Percentiles rank a stretch among this genome's conserved stretches.
These are phyloP conservation scores for Coix lacrymajobi DNA, from an alignment of 176 grass and related monocot species.

Conservation along the genomic window DNA sequence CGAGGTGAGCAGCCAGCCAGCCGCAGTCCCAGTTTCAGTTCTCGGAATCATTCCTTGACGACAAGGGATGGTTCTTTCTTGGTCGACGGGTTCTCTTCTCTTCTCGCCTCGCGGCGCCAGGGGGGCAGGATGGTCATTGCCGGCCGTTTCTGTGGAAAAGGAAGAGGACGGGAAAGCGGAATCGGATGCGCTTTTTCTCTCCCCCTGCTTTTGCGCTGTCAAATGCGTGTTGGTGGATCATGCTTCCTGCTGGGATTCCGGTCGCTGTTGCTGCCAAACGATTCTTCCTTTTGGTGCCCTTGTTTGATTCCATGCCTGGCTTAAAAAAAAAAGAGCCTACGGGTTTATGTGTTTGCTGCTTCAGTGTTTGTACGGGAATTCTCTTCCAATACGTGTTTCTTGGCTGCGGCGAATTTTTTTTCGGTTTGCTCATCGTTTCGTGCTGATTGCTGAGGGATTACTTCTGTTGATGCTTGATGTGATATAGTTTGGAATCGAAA, in stretches of 20 bases:
- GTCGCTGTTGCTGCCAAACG: neutral
- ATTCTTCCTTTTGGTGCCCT: neutral
- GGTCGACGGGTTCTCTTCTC: neutral
- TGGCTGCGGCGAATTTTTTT: too few species aligned
- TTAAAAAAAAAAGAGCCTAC: neutral
- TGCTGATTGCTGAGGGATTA: neutral
- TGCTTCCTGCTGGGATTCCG: neutral
- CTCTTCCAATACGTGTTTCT: neutral
- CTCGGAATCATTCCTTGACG: neutral
- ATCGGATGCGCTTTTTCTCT: neutral
- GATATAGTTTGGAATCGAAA: neutral
- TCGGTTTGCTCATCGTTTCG: neutral
- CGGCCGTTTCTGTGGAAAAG: neutral
- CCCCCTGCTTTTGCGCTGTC: slow-evolving; percentile 14
- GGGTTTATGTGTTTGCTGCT: neutral
- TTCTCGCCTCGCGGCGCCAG: too few species aligned
- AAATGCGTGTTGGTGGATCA: neutral
- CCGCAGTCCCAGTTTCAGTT: too few species aligned
- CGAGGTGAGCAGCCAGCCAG: slow-evolving; percentile 28
- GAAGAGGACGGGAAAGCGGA: neutral
- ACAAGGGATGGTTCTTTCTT: neutral
- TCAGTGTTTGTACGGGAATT: neutral
- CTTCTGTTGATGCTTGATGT: neutral
- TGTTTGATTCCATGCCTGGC: neutral
- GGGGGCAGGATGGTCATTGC: neutral